These are phyloP conservation scores for Sclerotinia nivalis DNA, from an alignment of 2,329 filamentous ascomycete genomes.

Conservation along the genomic window DNA sequence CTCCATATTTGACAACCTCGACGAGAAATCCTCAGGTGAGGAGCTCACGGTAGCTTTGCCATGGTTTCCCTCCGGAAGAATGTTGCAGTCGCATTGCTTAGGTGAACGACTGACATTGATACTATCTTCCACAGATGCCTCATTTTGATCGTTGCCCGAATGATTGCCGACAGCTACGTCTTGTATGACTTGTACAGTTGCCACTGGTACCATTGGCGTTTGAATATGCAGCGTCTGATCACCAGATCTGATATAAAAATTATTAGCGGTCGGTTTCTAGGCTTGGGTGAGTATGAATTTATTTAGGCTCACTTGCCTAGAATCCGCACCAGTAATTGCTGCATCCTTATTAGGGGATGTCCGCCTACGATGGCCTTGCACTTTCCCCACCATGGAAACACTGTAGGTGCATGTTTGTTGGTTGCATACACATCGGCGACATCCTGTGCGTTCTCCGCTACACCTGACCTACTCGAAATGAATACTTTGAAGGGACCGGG, in stretches of 20 bases:
- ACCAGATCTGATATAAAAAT: background rate
- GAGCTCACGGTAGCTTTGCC: background rate
- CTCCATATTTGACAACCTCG: background rate
- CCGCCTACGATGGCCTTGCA: conserved; percentile 10
- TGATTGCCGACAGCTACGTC: background rate
- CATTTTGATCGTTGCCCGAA: background rate
- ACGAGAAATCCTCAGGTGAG: background rate
- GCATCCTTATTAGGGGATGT: background rate
- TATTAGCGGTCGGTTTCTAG: background rate
- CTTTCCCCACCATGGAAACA: conserved; percentile 23
- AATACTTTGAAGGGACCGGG: background rate
- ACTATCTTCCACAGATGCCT: background rate
- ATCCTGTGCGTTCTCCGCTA: conserved; percentile 19
- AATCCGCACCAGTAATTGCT: background rate
- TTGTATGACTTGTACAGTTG: background rate
- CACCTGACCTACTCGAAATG: conserved; percentile 19
- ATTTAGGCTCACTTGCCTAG: background rate
- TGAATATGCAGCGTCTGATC: background rate
- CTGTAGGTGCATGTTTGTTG: conserved; percentile 20
- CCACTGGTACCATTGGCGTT: background rate
- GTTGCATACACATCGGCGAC: conserved; percentile 17
- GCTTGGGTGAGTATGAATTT: background rate
- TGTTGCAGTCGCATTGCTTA: background rate
- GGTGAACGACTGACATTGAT: background rate
- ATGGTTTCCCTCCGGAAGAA: background rate